phyloP scores from a whole-genome alignment of 192 early-diverging fungal species.

The Haplosporangium gracile region DNA sequence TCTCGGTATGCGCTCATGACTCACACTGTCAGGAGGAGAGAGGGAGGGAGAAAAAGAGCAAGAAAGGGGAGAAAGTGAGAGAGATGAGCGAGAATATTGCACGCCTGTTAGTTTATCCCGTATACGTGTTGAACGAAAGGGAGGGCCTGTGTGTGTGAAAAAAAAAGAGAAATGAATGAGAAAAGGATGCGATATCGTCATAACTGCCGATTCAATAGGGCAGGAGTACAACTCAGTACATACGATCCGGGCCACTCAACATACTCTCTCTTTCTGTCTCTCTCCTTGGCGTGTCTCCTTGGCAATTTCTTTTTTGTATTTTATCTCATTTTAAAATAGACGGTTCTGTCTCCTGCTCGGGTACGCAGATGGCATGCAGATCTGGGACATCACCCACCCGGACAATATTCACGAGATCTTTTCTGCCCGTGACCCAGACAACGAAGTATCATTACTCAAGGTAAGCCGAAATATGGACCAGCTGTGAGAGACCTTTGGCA shows the following conservation, averaged over 20 bases:
- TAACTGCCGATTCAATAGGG: slow-evolving; percentile 6
- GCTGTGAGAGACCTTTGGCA: background rate
- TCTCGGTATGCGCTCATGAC: slow-evolving; percentile 29
- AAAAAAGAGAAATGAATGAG: background rate
- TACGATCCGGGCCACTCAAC: background rate
- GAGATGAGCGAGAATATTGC: background rate
- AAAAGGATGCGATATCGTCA: slow-evolving; percentile 8
- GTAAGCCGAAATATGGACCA: slow-evolving; percentile 25
- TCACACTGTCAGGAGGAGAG: background rate
- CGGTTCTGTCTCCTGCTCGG: slow-evolving; percentile 73
- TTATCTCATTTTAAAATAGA: slow-evolving; percentile 16
- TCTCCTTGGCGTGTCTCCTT: slow-evolving; percentile 10
- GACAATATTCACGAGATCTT: slow-evolving; percentile 77
- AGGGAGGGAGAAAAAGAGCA: background rate
- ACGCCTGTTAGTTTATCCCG: background rate
- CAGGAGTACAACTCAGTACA: slow-evolving; percentile 3
- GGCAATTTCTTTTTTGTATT: background rate
- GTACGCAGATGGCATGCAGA: slow-evolving; percentile 82
- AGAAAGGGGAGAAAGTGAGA: background rate
- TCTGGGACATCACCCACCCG: slow-evolving; percentile 78
- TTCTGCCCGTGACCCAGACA: slow-evolving; percentile 67
- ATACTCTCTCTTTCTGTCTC: background rate
- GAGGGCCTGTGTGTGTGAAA: background rate
- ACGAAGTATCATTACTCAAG: slow-evolving; percentile 64
- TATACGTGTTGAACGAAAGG: background rate